Base-by-base conservation (phyloP, 2,329 filamentous ascomycete genomes). In the Chlorencoelia australis region DNA sequence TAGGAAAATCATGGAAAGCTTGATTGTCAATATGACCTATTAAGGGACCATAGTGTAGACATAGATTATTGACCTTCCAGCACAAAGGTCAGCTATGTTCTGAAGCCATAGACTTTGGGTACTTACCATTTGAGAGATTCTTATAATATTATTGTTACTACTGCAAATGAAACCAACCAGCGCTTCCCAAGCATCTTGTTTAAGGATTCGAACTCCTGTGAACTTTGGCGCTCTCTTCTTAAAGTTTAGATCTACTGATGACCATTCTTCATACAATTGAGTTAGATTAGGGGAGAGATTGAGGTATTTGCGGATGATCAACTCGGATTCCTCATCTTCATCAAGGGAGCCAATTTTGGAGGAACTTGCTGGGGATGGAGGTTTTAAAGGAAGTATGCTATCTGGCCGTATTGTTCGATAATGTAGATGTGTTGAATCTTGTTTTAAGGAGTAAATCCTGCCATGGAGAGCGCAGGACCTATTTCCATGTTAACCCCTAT, bases 121-220 rank as follows among this genome's bases (percentile, higher is more conserved):
- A 10, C 54, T 45, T 52, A 82, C 87, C 91, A 98, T 98, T 60
- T 93, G 84, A 4, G 84, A 89, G 57, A 98, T 98, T 25, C 91
- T 76, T 2, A 79, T 73, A 42, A 98, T 98, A 57, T 98, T 95
- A 63, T 98, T 98, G 62, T 98, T 98, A 61, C 87, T 94, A 61
- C 88, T 95, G 68, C 91, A 98, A 46, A 98, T 98, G 60, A 98
- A 98, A 39, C 82, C 80, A 16, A 98, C 68, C 15, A 98, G 67
- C 1, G 91, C 79, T 60, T 98, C 91, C 91, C 93, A 98, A 1
- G 89, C 79, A 65, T 95, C 88, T 63, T 98, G 91, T 51, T 81
- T 84, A 29, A 98, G 65, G 47, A 98, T 95, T 15, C 91, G 79
- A 38, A 98, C 82, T 9, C 93, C 91, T 0, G 81, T 80, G 57